These are phyloP conservation scores for Neospermospora avenae DNA, from an alignment of 2,329 filamentous ascomycete genomes.

Conservation along the genomic window DNA sequence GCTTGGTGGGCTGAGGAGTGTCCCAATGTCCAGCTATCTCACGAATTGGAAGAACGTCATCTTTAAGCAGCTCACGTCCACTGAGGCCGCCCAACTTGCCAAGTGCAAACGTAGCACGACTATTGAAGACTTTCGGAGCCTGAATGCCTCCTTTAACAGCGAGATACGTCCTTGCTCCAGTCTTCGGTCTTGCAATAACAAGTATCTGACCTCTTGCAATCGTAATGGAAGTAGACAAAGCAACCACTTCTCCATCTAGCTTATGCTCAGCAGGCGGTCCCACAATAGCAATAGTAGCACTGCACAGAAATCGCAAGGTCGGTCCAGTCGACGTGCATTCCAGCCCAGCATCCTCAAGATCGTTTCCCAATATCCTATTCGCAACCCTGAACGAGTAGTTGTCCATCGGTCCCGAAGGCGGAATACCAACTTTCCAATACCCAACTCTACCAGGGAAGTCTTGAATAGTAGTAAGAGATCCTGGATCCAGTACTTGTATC, in stretches of 20 bases:
- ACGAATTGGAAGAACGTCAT: constrained; percentile 6
- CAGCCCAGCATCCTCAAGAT: background rate
- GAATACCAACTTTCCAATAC: constrained; percentile 8
- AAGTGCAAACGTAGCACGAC: constrained; percentile 35
- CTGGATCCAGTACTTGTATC: constrained; percentile 6
- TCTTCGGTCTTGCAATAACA: background rate
- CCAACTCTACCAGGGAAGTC: constrained; percentile 6
- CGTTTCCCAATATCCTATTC: constrained; percentile 6
- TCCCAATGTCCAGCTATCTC: background rate
- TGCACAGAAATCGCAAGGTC: constrained; percentile 1
- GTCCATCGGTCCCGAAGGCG: constrained; percentile 10
- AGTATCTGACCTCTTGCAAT: background rate
- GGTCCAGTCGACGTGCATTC: constrained; percentile 7
- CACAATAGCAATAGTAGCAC: background rate
- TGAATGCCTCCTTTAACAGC: background rate
- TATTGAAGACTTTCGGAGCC: constrained; percentile 37
- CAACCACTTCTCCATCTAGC: background rate
- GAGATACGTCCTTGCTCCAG: background rate
- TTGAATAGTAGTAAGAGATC: constrained; percentile 7
- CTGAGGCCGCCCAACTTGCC: constrained; percentile 37
- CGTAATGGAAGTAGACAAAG: background rate
- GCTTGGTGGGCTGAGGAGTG: background rate
- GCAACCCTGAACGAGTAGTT: constrained; percentile 9
- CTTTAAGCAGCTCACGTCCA: constrained; percentile 34
- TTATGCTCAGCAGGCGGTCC: constrained; percentile 1